Base-by-base conservation (phyloP, 1,284 basidiomycete genomes). In the Boletus calvinii region DNA sequence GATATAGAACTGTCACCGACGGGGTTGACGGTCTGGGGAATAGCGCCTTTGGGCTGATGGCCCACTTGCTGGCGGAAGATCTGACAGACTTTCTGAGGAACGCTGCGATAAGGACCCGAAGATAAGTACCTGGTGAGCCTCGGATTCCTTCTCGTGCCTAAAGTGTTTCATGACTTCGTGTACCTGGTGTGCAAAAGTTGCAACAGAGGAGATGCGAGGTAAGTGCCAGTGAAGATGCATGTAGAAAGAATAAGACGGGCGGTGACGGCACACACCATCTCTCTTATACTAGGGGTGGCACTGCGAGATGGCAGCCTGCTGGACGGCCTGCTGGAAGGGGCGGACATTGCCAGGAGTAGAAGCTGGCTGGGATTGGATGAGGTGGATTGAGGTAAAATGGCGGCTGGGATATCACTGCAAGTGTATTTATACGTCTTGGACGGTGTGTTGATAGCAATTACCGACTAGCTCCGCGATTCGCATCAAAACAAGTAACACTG, bases 131-230 rank as follows among this genome's bases (percentile, higher is more conserved):
- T 84, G 82, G 71, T 94, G 91, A 3, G 92, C 92, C 69, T 92
- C 90, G 1, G 89, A 92, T 48, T 92, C 84, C 54, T 83, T 80
- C 65, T 94, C 92, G 57, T 85, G 79, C 59, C 76, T 83, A 70
- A 77, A 76, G 54, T 79, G 77, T 52, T 71, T 78, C 65, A 84
- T 76, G 36, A 72, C 78, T 60, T 80, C 79, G 51, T 75, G 75
- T 26, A 83, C 80, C 80, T 83, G 81, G 34, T 67, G 56, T 12
- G 54, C 51, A n/a, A n/a, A n/a, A 20, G 71, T 56, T 32, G 57
- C 61, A 20, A 61, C 44, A 29, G 59, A 56, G 45, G 49, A 15
- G 31, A 59, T 29, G 42, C 52, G 64, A 32, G 63, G 68, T 37
- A 74, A 57, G 57, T 67, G 69, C 26, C 26, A 26, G 26, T 26